Evolutionary conservation across 805 yeast species (phyloP).

Genomic region (Lipomyces spencermartinsiae): DNA sequence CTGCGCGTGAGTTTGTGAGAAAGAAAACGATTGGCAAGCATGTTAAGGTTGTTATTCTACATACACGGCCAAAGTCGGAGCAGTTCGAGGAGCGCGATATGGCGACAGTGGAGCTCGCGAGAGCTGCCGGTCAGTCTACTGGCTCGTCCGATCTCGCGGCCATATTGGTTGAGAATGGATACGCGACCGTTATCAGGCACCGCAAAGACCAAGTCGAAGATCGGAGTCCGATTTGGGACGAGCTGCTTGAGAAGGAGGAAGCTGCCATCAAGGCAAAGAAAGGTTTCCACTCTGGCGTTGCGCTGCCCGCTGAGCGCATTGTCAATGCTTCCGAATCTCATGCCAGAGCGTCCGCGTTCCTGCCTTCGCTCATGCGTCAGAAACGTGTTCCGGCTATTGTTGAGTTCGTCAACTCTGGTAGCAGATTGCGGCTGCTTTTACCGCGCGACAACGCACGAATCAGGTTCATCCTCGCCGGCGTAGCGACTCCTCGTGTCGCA

Average conservation of each 20-base stretch:
- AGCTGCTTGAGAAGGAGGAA: conserved; percentile 70
- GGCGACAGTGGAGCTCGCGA: conserved; percentile 55
- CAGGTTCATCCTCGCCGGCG: conserved; percentile 77
- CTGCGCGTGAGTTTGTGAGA: conserved; percentile 78
- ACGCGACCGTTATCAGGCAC: conserved; percentile 79
- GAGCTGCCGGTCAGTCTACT: conserved; percentile 42
- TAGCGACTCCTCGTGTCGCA: conserved; percentile 53
- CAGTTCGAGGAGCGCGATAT: conserved; percentile 69
- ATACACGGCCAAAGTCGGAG: conserved; percentile 65
- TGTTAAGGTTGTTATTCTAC: conserved; percentile 67
- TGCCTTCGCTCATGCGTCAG: conserved; percentile 72
- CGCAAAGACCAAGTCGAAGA: conserved; percentile 71
- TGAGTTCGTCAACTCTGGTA: conserved; percentile 72
- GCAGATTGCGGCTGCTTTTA: conserved; percentile 66
- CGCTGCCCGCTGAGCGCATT: conserved; percentile 63
- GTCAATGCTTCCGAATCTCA: conserved; percentile 82
- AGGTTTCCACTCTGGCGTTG: conserved; percentile 68
- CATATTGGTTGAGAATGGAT: conserved; percentile 66
- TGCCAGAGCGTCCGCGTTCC: conserved; percentile 73
- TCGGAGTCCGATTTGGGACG: conserved; percentile 79
- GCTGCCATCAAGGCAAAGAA: conserved; percentile 60
- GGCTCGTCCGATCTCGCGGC: conserved; percentile 68
- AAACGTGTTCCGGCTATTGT: conserved; percentile 70
- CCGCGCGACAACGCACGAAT: conserved; percentile 76
- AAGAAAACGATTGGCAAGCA: conserved; percentile 71